Base-by-base conservation (phyloP, 257 asterid species). In the Solanum habrochaites region DNA sequence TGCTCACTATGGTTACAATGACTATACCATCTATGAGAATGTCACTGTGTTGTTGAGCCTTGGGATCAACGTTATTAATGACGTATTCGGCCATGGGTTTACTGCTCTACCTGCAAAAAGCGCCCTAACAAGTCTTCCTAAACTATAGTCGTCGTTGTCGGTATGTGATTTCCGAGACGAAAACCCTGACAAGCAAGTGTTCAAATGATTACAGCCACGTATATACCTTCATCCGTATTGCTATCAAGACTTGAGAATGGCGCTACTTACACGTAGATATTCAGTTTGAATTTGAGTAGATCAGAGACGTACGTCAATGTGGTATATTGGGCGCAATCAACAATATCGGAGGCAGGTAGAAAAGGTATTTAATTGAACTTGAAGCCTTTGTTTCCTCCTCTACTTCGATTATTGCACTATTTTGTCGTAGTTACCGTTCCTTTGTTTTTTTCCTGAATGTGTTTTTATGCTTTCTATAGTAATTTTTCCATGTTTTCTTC, bases 181-280 rank as follows among this genome's bases (percentile, higher is more conserved):
- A 95, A 91, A 93, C 97, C 98, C 89, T 32, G 98, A 95, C n/a
- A n/a, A 91, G 99, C n/a, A n/a, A 96, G 89, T 95, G 98, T 87
- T 87, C 91, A 92, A 87, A 91, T 91, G 56, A n/a, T n/a, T n/a
- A n/a, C n/a, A n/a, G n/a, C n/a, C n/a, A n/a, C n/a, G n/a, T n/a
- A n/a, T n/a, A n/a, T n/a, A n/a, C n/a, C n/a, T n/a, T n/a, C n/a
- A n/a, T n/a, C n/a, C n/a, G n/a, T n/a, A n/a, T n/a, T n/a, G n/a
- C n/a, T n/a, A n/a, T n/a, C n/a, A n/a, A n/a, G n/a, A n/a, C n/a
- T n/a, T n/a, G n/a, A n/a, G n/a, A 87, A 91, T 91, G 56, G 92
- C 93, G 90, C 88, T 93, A 93, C 87, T 69, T 92, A 49, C 94
- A 91, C 18, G 95, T 96, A 85, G 98, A 93, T 80, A 96, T 96